These are phyloP conservation scores for Kwoniella europaea DNA, from an alignment of 768 basidiomycete genomes.

Conservation along the genomic window DNA sequence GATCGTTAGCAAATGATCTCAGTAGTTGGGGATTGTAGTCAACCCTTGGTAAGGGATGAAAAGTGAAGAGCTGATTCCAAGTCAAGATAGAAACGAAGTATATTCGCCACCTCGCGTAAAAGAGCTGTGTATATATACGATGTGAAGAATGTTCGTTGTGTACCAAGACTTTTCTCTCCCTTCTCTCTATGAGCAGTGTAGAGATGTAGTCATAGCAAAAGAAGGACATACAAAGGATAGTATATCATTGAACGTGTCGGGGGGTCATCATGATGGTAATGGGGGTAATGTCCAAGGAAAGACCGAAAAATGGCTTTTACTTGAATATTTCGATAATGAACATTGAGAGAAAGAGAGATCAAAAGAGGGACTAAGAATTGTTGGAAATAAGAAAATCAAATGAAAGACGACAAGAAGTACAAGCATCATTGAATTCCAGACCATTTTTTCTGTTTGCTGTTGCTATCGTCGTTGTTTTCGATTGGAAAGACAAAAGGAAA, in stretches of 20 bases:
- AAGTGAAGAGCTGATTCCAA: background rate
- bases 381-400: constrained; percentile 2
- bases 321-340: background rate
- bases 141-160: too few relatives aligned
- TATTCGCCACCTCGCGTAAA: background rate
- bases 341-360: background rate
- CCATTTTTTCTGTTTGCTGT: too few relatives aligned
- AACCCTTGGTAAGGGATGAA: background rate
- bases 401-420: background rate
- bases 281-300: constrained; percentile 2
- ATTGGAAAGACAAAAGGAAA: background rate
- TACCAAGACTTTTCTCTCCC: background rate
- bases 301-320: background rate
- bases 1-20: background rate
- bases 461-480: too few relatives aligned
- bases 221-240: constrained; percentile 8
- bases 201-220: constrained; percentile 5
- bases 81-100: background rate
- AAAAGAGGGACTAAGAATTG: background rate
- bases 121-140: constrained; percentile 1
- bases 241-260: constrained; percentile 2
- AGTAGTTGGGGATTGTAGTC: background rate
- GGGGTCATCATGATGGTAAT: background rate
- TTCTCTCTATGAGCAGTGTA: constrained; percentile 4
- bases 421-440: too few relatives aligned